phyloP scores from a whole-genome alignment of 2,329 filamentous ascomycete species.

The Aspergillus hiratsukae region DNA sequence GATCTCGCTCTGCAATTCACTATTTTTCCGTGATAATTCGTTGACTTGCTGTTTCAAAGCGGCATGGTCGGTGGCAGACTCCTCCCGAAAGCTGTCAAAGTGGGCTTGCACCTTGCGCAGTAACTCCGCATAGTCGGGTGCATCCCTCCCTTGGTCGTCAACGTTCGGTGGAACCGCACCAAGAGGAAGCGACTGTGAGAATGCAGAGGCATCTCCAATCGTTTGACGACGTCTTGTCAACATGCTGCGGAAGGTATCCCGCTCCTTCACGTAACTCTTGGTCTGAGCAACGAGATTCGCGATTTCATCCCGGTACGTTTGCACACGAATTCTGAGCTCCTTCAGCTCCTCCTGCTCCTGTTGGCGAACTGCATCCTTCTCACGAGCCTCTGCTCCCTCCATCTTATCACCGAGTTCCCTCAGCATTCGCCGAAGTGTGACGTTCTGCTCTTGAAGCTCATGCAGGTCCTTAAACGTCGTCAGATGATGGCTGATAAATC shows the following conservation, averaged over 20 bases:
- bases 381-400: conserved; percentile 81
- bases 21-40: conserved; percentile 75
- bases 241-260: conserved; percentile 96
- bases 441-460: conserved; percentile 83
- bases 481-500: conserved; percentile 84
- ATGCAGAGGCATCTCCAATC: conserved; percentile 56
- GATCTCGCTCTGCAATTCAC: conserved; percentile 73
- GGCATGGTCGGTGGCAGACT: conserved; percentile 74
- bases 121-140: conserved; percentile 69
- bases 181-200: conserved; percentile 67
- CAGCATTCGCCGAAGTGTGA: conserved; percentile 75
- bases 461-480: conserved; percentile 81
- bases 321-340: conserved; percentile 65
- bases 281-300: conserved; percentile 75
- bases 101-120: conserved; percentile 84
- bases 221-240: conserved; percentile 70
- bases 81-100: conserved; percentile 84
- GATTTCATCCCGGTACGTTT: conserved; percentile 79
- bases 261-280: conserved; percentile 90
- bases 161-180: conserved; percentile 45
- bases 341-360: conserved; percentile 66
- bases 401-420: conserved; percentile 82
- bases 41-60: conserved; percentile 83
- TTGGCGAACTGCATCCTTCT: conserved; percentile 51
- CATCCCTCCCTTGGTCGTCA: conserved; percentile 45